phyloP scores from a whole-genome alignment of 2,329 filamentous ascomycete species.

The Pseudogymnoascus sp. region DNA sequence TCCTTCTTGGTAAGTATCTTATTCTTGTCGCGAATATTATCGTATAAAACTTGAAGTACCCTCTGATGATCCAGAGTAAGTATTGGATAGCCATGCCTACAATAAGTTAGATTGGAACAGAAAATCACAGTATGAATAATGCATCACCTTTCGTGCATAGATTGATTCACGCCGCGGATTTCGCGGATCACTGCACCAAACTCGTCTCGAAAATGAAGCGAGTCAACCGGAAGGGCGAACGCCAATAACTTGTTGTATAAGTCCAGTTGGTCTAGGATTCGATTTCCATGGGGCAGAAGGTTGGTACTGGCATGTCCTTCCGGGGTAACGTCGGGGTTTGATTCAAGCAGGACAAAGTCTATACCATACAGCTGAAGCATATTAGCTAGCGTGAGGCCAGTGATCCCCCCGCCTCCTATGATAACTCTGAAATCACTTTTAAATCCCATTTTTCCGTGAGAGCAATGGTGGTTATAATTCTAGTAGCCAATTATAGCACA shows the following conservation, averaged over 20 bases:
- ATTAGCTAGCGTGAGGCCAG: conserved; percentile 37
- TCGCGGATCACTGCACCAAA: background rate
- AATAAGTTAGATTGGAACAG: background rate
- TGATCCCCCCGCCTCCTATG: conserved; percentile 39
- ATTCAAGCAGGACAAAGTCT: conserved; percentile 41
- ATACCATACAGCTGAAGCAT: conserved; percentile 36
- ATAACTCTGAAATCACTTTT: conserved; percentile 25
- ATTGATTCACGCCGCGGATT: background rate
- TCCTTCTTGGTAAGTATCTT: conserved; percentile 26
- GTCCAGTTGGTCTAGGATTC: conserved; percentile 42
- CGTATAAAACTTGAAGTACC: conserved; percentile 29
- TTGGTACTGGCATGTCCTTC: conserved; percentile 38
- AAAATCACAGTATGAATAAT: background rate
- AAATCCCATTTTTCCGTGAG: background rate
- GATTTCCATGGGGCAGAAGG: conserved; percentile 32
- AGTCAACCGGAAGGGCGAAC: background rate
- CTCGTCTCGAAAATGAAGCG: background rate
- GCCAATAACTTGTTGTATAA: conserved; percentile 20
- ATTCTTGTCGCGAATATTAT: conserved; percentile 28
- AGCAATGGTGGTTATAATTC: background rate
- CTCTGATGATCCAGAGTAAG: conserved; percentile 31
- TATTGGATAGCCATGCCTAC: conserved; percentile 24
- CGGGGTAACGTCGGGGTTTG: conserved; percentile 33
- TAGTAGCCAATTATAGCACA: background rate
- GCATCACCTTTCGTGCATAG: background rate